phyloP scores from a whole-genome alignment of 2,329 filamentous ascomycete genomes.

The Trichoderma aggressivum region DNA sequence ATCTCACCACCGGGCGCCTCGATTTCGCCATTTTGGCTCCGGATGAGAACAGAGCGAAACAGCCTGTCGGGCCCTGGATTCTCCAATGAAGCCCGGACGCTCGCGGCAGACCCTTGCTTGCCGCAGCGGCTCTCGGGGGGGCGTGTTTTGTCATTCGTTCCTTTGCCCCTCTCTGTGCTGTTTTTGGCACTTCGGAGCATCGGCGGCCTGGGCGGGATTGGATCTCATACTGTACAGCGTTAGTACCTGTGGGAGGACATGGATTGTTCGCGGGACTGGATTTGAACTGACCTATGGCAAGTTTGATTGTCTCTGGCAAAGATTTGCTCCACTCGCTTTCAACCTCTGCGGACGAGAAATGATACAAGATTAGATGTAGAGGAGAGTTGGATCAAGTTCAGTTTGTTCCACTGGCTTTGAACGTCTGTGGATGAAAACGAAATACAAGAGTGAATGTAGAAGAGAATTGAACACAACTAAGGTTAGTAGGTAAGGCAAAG shows the following conservation, averaged over 20 bases:
- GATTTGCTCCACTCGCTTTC: no score
- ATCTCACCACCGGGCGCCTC: slow-evolving; percentile 3
- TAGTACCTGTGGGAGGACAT: neutral
- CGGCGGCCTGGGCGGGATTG: neutral
- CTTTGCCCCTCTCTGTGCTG: neutral
- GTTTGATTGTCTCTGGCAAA: no score
- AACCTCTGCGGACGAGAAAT: neutral
- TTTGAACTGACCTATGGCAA: neutral
- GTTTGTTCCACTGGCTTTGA: no score
- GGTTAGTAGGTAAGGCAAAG: no score
- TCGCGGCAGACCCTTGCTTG: neutral
- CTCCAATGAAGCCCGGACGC: neutral
- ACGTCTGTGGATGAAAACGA: neutral
- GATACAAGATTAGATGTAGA: neutral
- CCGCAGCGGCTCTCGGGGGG: neutral
- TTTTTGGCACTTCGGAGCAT: neutral
- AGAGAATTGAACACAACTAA: neutral
- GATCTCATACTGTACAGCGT: neutral
- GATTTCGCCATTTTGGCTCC: slow-evolving; percentile 10
- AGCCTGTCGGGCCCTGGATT: neutral
- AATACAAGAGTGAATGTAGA: neutral
- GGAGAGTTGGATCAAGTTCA: neutral
- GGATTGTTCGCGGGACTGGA: neutral
- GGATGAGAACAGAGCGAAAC: neutral
- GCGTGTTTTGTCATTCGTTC: neutral